Evolutionary conservation across 2,329 filamentous ascomycete species (phyloP).

Genomic region (Penicillium sp.): DNA sequence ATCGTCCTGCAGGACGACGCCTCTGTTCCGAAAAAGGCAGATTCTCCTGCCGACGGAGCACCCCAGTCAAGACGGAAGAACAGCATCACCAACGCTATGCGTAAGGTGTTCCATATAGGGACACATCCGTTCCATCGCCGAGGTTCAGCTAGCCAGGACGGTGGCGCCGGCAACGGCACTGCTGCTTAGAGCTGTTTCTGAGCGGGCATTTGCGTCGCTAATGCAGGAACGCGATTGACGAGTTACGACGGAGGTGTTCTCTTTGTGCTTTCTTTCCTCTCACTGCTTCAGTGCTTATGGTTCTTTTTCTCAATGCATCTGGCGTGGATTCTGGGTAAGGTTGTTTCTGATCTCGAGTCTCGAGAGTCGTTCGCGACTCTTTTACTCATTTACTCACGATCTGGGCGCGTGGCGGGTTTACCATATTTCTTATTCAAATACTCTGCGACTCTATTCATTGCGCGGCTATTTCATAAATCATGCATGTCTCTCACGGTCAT

Average conservation of each 20-base stretch:
- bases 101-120: conserved; percentile 43
- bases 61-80: conserved; percentile 31
- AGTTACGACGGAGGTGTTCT: neutral
- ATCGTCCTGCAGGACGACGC: conserved; percentile 35
- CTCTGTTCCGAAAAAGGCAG: conserved; percentile 24
- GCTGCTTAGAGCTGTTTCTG: conserved; percentile 3
- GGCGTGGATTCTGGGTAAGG: conserved; percentile 5
- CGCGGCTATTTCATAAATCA: conserved; percentile 2
- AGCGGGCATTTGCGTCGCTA: neutral
- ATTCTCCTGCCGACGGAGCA: conserved; percentile 12
- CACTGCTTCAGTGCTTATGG: neutral
- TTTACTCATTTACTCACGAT: conserved; percentile 7
- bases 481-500: conserved; percentile 7
- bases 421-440: conserved; percentile 1
- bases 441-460: conserved; percentile 1
- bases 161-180: conserved; percentile 6
- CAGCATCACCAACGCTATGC: conserved; percentile 43
- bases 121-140: conserved; percentile 43
- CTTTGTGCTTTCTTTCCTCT: neutral
- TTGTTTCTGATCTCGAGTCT: neutral
- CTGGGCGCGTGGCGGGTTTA: neutral
- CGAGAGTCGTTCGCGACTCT: neutral
- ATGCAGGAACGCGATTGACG: neutral
- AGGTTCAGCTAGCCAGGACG: conserved; percentile 28
- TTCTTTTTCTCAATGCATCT: conserved; percentile 8